Evolutionary conservation across 2,329 filamentous ascomycete species (phyloP), one percentile per base, ranked within the genome.

Genomic region (Cercospora zeae-maydis): DNA sequence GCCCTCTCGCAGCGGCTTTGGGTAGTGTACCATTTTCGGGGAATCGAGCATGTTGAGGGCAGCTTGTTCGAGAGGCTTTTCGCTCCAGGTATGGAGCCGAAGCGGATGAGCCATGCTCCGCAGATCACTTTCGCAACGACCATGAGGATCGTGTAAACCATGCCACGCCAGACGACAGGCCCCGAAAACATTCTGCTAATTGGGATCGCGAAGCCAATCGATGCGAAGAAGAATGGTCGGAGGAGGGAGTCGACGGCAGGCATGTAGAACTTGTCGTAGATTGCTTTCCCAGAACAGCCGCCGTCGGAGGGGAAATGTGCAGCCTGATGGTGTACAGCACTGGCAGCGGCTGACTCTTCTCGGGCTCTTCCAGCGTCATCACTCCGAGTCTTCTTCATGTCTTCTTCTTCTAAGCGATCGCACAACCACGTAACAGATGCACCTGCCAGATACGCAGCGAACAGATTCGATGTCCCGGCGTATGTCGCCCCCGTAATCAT

Each of bases 281-380:
- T 13, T 81, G 4, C 83, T 78, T 10, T 81, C 62, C 9, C 85
- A 59, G 2, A 80, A 79, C 16, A 83, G 73, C 10, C 84, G 4
- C 21, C 24, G 9, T 47, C n/a, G 6, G 39, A 31, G 19, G 27
- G n/a, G n/a, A n/a, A 27, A 33, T 34, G 14, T 36, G 11, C 30
- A 16, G 33, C 19, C 11, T 42, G 37, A 11, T 24, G 36, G 4
- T 56, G 36, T 4, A 56, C 31, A n/a, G 53, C 31, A 1, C 36
- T 56, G 3, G 53, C 19, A 0, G 19, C 30, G 0, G 33, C 37
- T 27, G 31, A 24, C 59, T 65, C 69, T 53, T 75, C 71, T 37
- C 73, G 74, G 0, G 71, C 74, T 33, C 73, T 71, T 4, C 74
- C 70, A 16, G 73, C 74, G 0, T 70, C 73, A 1, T 71, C 71